phyloP scores from a whole-genome alignment of 129 eudicot species.

The Pittosporum tobira region DNA sequence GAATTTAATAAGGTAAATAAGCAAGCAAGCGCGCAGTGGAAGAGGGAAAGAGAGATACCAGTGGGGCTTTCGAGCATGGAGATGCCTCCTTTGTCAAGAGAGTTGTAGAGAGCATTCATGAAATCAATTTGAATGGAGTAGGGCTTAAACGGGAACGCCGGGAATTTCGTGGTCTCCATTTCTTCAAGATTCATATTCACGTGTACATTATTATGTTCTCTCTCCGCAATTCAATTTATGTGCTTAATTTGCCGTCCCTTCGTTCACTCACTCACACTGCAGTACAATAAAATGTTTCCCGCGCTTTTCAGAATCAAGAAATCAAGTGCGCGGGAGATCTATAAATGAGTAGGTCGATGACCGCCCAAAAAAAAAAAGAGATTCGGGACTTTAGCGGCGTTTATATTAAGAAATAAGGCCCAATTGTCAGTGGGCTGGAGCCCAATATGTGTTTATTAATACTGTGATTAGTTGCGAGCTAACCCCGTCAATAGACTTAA shows the following conservation, averaged over 20 bases:
- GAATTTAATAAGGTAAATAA: not conserved
- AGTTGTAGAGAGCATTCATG: slow-evolving; percentile 72
- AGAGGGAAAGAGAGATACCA: slow-evolving; percentile 30
- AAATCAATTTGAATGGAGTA: slow-evolving; percentile 84
- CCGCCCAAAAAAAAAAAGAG: too few species aligned
- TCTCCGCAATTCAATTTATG: too few species aligned
- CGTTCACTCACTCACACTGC: not conserved
- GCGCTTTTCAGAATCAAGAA: slow-evolving; percentile 13
- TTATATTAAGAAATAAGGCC: too few species aligned
- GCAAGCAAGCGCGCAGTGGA: too few species aligned
- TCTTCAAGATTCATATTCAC: slow-evolving; percentile 9
- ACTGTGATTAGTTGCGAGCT: too few species aligned
- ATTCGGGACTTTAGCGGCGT: too few species aligned
- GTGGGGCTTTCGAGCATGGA: slow-evolving; percentile 99
- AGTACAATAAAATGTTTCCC: slow-evolving; percentile 20
- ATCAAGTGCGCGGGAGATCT: too few species aligned
- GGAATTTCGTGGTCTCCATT: slow-evolving; percentile 41
- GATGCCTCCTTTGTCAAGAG: slow-evolving; percentile 73
- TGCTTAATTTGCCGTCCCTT: too few species aligned
- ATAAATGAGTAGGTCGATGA: too few species aligned
- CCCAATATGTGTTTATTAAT: too few species aligned
- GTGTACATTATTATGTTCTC: not conserved
- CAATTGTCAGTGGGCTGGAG: too few species aligned
- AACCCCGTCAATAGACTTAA: too few species aligned
- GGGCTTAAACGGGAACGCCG: slow-evolving; percentile 81